phyloP scores from a whole-genome alignment of 2,329 filamentous ascomycete genomes.

The Aspergillus sp. region DNA sequence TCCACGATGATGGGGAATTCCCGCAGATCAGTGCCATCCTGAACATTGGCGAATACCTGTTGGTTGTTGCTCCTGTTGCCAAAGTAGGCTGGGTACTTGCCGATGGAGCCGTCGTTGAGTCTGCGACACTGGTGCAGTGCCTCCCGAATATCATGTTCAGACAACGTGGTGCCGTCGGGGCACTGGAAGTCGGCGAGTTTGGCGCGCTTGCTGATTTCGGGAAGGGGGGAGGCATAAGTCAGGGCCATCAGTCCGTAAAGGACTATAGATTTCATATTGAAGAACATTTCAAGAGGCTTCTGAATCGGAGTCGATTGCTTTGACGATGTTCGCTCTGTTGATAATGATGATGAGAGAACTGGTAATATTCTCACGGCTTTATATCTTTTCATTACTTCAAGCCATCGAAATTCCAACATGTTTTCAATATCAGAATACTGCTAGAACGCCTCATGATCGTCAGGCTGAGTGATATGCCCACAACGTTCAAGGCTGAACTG shows the following conservation, averaged over 20 bases:
- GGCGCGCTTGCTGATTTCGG: conserved; percentile 11
- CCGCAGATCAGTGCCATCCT: conserved; percentile 9
- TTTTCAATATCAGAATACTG: neutral
- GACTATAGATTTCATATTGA: conserved; percentile 11
- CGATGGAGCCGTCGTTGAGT: conserved; percentile 5
- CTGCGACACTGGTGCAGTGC: conserved; percentile 8
- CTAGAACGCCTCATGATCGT: neutral
- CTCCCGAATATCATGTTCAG: conserved; percentile 8
- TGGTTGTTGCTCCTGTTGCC: conserved; percentile 10
- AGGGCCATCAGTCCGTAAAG: conserved; percentile 10
- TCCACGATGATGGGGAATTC: conserved; percentile 11
- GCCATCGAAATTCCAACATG: neutral
- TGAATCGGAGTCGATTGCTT: neutral
- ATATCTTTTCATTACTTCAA: neutral
- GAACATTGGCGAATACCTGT: conserved; percentile 9
- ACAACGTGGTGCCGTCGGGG: conserved; percentile 8
- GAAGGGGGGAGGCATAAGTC: conserved; percentile 7
- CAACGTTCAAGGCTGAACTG: neutral
- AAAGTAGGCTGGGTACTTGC: conserved; percentile 9
- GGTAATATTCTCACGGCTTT: neutral
- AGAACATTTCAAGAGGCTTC: conserved; percentile 8
- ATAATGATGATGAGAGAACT: neutral
- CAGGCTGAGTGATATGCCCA: neutral
- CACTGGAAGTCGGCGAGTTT: conserved; percentile 12
- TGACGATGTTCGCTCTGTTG: neutral